Base-by-base conservation (phyloP, 768 basidiomycete genomes). In the Pleurotus pulmonarius region DNA sequence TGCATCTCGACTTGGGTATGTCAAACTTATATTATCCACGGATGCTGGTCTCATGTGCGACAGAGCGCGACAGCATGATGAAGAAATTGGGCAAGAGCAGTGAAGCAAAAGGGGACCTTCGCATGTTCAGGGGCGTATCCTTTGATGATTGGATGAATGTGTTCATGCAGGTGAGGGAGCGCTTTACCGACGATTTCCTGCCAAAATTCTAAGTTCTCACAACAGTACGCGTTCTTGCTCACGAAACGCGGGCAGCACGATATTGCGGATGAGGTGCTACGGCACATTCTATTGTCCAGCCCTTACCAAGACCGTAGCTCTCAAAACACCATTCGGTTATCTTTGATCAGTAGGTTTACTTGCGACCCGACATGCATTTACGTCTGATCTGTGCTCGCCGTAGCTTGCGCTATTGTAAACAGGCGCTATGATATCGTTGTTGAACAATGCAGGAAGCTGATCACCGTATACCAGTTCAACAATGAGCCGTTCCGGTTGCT, bases 61-160 rank as follows among this genome's bases (percentile, higher is more conserved):
- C 51, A 88, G 88, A 86, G 57, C 79, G 81, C 6, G 87, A 87
- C 49, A 80, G 72, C 16, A 67, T 82, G 16, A 63, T 78, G 4
- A 40, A 41, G 39, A 29, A 49, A 34, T 15, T 26, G 11, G 76
- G 79, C 16, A 87, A 82, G 62, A 70, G 75, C 4, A 73, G 71
- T 26, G 72, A 71, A 5, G 77, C 75, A 46, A 65, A 65, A 43
- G 69, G 75, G 56, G 74, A 74, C 57, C 45, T 90, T 1, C 79
- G 85, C 49, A 75, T 82, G 0, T 98, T 95, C 69, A 86, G 95
- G 9, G 90, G 91, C 0, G 76, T 96, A 37, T 77, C 77, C 3
- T 92, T 93, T 62, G 88, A 89, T 55, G 85, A 89, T 52, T 99
- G 96, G 96, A 67, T 96, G 47, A 76, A 78, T 13, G 64, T 98